Base-by-base conservation (phyloP, 2,329 filamentous ascomycete species). In the Aaosphaeria pasadenensis region DNA sequence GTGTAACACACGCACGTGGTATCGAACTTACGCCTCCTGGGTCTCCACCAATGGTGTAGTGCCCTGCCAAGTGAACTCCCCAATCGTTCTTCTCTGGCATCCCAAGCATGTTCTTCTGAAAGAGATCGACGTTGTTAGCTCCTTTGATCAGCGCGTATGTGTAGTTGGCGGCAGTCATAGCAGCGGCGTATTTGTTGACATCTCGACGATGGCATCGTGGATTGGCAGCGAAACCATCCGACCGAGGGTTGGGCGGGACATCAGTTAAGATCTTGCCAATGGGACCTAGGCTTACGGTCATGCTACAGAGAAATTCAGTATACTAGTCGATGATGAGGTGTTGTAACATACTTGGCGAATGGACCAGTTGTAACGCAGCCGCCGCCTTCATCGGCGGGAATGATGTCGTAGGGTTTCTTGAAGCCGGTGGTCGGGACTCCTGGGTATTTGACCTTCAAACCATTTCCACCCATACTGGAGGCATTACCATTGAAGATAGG, bases 401-500 rank as follows among this genome's bases (percentile, higher is more conserved):
- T 66, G 24, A 54, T 59, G 46, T 72, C 53, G 39, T 55, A 59
- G 5, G 60, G 60, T 1, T 42, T 35, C 6, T 51, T 42, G 46
- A 55, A 56, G 4, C 46, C 44, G 24, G 42, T 52, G 1, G 52
- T 42, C 31, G 36, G 42, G 6, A 60, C 44, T 11, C 55, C 57
- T 5, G 54, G 44, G 43, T 58, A 60, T 43, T 55, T 40, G 6
- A 46, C 35, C 11, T 54, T 54, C 4, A 48, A 58, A 33, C 77
- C 77, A 46, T 80, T 75, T 29, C 77, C 75, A 32, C 73, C 49
- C 58, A 64, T 64, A 31, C 72, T 66, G 49, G 74, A 76, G 42
- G 71, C 73, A 53, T 74, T 76, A 39, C 80, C 80, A 54, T 80
- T 77, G 54, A 83, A 83, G 43, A 83, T 58, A 11, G 78, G 74